phyloP scores from a whole-genome alignment of 768 basidiomycete genomes.

The Kwoniella sp. region DNA sequence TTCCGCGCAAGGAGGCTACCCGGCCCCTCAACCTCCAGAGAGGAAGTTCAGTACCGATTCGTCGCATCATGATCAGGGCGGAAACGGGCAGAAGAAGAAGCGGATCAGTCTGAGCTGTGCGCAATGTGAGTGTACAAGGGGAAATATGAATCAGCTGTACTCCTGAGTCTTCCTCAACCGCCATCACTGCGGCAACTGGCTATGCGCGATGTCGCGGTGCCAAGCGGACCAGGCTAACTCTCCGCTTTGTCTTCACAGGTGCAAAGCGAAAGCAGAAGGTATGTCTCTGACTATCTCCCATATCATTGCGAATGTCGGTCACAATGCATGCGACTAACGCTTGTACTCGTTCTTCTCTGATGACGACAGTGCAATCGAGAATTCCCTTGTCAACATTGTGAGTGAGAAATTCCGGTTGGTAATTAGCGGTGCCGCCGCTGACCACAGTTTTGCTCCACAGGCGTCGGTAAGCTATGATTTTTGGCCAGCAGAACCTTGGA shows the following conservation, averaged over 20 bases:
- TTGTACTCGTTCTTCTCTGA: slow-evolving; percentile 9
- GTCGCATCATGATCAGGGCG: slow-evolving; percentile 11
- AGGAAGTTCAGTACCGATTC: slow-evolving; percentile 33
- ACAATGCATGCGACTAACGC: too few relatives aligned
- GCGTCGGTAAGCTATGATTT: slow-evolving; percentile 30
- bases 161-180: not conserved
- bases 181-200: too few relatives aligned
- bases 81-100: slow-evolving; percentile 43
- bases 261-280: slow-evolving; percentile 53
- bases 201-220: too few relatives aligned
- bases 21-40: slow-evolving; percentile 19
- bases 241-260: slow-evolving; percentile 27
- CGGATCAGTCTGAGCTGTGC: slow-evolving; percentile 50
- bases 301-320: not conserved
- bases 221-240: not conserved
- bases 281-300: slow-evolving; percentile 4
- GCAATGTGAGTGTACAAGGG: slow-evolving; percentile 34
- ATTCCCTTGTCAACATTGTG: slow-evolving; percentile 56
- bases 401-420: slow-evolving; percentile 6
- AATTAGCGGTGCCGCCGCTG: not conserved
- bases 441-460: slow-evolving; percentile 17
- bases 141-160: too few relatives aligned
- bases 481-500: not conserved
- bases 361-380: slow-evolving; percentile 51
- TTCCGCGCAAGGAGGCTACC: not conserved